Evolutionary conservation across 2,329 filamentous ascomycete genomes (phyloP), one percentile per base, ranked within the genome.

Genomic region (Aspergillus quadrilineatus): DNA sequence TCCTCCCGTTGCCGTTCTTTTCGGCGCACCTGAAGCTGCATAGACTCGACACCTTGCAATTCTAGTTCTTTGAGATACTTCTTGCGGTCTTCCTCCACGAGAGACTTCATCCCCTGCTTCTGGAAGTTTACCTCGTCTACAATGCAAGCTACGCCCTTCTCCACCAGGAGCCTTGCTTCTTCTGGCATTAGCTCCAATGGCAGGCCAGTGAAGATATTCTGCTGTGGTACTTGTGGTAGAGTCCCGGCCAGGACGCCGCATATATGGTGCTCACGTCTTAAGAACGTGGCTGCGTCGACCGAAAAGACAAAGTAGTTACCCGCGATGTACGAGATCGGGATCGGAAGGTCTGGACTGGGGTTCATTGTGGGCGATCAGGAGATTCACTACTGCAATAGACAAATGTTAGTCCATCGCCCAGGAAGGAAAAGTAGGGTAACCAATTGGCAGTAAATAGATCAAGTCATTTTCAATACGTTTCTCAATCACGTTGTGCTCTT

Each of bases 291-390:
- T 62, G 87, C 85, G 69, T 92, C 85, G 66, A 91, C 85, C 71
- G 96, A 91, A 79, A 97, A 97, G 64, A 99, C 80, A 59, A 97
- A 85, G 77, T 93, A 97, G 63, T 89, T 88, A 64, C 87, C 86
- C 46, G 86, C 86, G 59, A 96, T 85, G 70, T 84, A 82, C 63
- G 90, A 93, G 69, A 97, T 94, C 59, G 90, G 86, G 61, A 96
- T 83, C 9, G 84, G 85, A 65, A 85, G 80, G 22, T 69, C 64
- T 46, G 74, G 75, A 47, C 66, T 63, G 41, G 67, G 65, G 49
- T 69, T 71, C 70, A 75, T 75, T 59, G 59, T 58, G 43, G 44
- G 43, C 28, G 34, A 48, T 12, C 36, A 46, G 29, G 34, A 47
- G 37, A 42, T 59, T 54, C 63, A 59, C 54, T 58, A 58, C 55